phyloP scores from a whole-genome alignment of 768 basidiomycete species.

The Mycena polygramma region DNA sequence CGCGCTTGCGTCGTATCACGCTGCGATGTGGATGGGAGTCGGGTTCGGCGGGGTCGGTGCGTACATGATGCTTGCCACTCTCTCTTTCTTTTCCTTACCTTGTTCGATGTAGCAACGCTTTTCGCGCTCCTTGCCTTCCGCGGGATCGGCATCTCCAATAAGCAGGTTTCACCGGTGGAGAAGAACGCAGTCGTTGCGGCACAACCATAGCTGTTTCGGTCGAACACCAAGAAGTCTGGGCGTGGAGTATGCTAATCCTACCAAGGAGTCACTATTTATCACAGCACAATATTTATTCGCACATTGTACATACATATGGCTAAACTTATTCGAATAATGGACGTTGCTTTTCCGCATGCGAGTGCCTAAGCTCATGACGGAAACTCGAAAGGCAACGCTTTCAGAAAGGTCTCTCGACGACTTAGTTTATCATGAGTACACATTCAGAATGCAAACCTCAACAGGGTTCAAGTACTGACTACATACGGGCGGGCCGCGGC shows the following conservation, averaged over 20 bases:
- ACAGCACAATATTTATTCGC: not conserved
- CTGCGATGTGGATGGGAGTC: slow-evolving; percentile 34
- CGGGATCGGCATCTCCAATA: not conserved
- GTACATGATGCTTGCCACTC: not conserved
- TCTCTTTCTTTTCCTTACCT: not conserved
- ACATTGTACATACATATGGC: not conserved
- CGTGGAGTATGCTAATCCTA: not conserved
- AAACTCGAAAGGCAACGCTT: too few relatives aligned
- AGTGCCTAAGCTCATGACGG: too few relatives aligned
- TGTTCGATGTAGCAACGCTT: slow-evolving; percentile 4
- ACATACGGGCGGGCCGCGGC: too few relatives aligned
- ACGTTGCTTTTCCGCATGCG: too few relatives aligned
- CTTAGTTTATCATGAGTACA: too few relatives aligned
- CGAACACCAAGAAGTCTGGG: too few relatives aligned
- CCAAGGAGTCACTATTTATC: not conserved
- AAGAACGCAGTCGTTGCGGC: not conserved
- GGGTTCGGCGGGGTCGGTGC: slow-evolving; percentile 29
- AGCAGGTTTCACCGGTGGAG: not conserved
- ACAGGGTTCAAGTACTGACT: too few relatives aligned
- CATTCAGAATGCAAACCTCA: too few relatives aligned
- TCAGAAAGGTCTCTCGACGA: too few relatives aligned
- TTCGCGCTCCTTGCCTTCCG: slow-evolving; percentile 3
- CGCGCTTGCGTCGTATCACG: slow-evolving; percentile 30
- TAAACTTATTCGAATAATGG: not conserved
- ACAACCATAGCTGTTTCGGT: not conserved